These are phyloP conservation scores for Rhizopogon parksii DNA, from an alignment of 1,284 basidiomycete species.

Conservation along the genomic window DNA sequence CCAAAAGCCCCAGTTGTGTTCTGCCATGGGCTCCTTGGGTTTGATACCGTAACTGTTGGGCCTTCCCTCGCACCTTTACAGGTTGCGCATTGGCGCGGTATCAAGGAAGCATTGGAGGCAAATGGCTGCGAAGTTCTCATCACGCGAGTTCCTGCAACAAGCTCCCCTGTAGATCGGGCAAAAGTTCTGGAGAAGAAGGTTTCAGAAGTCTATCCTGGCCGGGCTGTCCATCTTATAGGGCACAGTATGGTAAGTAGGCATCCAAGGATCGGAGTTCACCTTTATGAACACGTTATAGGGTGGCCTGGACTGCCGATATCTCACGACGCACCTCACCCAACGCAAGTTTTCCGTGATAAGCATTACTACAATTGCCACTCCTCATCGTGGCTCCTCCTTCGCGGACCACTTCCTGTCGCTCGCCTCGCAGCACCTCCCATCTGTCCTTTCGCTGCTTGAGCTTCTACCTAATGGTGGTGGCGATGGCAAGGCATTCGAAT, in stretches of 20 bases:
- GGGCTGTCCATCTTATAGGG: conserved; percentile 83
- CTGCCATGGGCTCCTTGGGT: conserved; percentile 89
- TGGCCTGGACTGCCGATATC: conserved; percentile 87
- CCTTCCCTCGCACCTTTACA: conserved; percentile 72
- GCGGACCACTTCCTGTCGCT: conserved; percentile 88
- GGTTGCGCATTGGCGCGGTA: conserved; percentile 92
- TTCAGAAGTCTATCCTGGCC: conserved; percentile 70
- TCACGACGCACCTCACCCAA: conserved; percentile 64
- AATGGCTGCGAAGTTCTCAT: conserved; percentile 90
- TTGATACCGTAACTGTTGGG: conserved; percentile 71
- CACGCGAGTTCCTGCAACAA: conserved; percentile 87
- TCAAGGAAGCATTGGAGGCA: conserved; percentile 82
- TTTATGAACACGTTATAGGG: conserved; percentile 45
- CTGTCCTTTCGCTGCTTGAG: conserved; percentile 64
- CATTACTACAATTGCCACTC: conserved; percentile 89
- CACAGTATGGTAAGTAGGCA: conserved; percentile 74
- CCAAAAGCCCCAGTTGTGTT: conserved; percentile 85
- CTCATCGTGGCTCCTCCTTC: conserved; percentile 89
- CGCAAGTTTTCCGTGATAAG: conserved; percentile 69
- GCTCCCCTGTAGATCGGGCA: conserved; percentile 79
- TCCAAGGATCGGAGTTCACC: background rate
- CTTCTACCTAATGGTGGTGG: conserved; percentile 75
- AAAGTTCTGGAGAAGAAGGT: conserved; percentile 80
- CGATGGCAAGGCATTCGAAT: conserved; percentile 87
- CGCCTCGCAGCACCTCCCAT: conserved; percentile 61